Evolutionary conservation across 2,329 filamentous ascomycete genomes (phyloP), one percentile per base, ranked within the genome.

Genomic region (Spiromastix sp.): DNA sequence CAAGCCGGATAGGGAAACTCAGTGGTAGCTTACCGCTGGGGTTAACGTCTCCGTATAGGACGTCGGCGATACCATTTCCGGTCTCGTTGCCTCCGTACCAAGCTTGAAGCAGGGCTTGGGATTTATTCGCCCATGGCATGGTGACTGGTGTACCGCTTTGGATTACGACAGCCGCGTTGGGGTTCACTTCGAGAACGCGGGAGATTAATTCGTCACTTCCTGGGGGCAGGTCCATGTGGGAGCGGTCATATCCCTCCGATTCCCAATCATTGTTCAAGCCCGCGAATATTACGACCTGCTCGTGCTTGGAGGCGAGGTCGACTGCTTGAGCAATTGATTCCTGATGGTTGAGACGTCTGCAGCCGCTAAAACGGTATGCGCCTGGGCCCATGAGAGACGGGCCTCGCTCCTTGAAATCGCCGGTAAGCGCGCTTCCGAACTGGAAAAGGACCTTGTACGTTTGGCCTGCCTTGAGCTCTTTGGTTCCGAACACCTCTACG

Each of bases 11-110:
- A 1, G 85, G 84, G 61, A 87, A 87, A 2, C 71, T 80, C 15
- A 86, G 65, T 0, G 81, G 79, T 1, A 87, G 67, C 55, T 86
- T 86, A 10, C 77, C 83, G 29, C 74, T 79, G 0, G 84, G 84
- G 51, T 82, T 86, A 30, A 74, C 70, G 42, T 79, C 72, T 31
- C 82, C 84, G 43, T 84, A 82, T 1, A 89, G 65, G 2, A 89
- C 70, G 45, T 89, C 83, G 0, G 81, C 82, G 42, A 93, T 79
- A 8, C 77, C 79, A 50, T 87, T 85, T 4, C 84, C 85, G 4
- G 79, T 81, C 61, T 91, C 84, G 49, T 91, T 85, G n/a, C 85
- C 84, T 41, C 83, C 81, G 49, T 86, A 91, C 82, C 83, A 91
- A 5, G 82, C 82, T 49, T 89, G 81, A 1, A 86, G 52, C 2